These are phyloP conservation scores for Saccharomyces mikatae DNA, from an alignment of 805 yeast genomes.

Conservation along the genomic window DNA sequence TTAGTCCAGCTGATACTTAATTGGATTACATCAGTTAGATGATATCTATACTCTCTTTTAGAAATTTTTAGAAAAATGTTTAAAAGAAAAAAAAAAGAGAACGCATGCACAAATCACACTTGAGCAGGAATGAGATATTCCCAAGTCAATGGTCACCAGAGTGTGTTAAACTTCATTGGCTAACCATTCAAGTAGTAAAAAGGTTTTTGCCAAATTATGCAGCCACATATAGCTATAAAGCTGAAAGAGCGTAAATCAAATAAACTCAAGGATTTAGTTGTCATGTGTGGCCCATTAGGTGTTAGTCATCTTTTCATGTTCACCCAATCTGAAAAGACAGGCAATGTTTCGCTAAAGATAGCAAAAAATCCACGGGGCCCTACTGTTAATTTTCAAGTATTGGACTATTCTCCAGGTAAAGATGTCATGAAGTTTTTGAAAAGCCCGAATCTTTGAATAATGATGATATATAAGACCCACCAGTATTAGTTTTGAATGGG, in stretches of 20 bases:
- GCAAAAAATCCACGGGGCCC: slow-evolving; percentile 94
- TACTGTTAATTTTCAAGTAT: slow-evolving; percentile 72
- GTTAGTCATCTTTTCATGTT: slow-evolving; percentile 83
- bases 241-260: slow-evolving; percentile 81
- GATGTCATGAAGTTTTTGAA: slow-evolving; percentile 66
- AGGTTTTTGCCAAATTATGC: slow-evolving; percentile 86
- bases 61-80: slow-evolving; percentile 34
- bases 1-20: neutral
- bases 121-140: slow-evolving; percentile 68
- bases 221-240: slow-evolving; percentile 91
- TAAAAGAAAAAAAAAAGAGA: slow-evolving; percentile 65
- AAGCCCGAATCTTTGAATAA: slow-evolving; percentile 72
- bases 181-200: slow-evolving; percentile 79
- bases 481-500: slow-evolving; percentile 88
- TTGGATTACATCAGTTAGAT: neutral
- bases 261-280: slow-evolving; percentile 84
- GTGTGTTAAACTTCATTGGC: slow-evolving; percentile 49
- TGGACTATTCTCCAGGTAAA: slow-evolving; percentile 68
- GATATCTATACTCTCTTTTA: neutral
- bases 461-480: slow-evolving; percentile 71
- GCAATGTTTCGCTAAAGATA: slow-evolving; percentile 73
- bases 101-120: slow-evolving; percentile 63
- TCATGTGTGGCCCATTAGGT: slow-evolving; percentile 97
- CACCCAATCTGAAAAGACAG: slow-evolving; percentile 69
- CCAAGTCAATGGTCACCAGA: slow-evolving; percentile 89